These are phyloP conservation scores for Botrytis fragariae DNA, from an alignment of 2,329 filamentous ascomycete genomes.

Conservation along the genomic window DNA sequence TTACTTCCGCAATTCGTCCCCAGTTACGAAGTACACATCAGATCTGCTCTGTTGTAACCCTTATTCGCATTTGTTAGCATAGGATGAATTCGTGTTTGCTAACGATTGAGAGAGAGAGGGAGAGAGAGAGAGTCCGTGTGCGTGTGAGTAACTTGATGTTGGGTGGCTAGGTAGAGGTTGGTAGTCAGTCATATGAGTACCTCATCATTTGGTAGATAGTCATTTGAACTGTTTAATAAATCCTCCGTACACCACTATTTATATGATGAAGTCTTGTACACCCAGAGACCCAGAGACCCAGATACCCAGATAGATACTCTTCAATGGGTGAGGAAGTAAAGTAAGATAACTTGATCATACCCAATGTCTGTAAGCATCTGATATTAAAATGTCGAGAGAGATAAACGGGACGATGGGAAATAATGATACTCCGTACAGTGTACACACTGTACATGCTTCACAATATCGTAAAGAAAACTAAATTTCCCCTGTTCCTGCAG, in stretches of 20 bases:
- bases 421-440: no score
- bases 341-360: not conserved
- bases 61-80: no score
- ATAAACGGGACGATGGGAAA: not conserved
- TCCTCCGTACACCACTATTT: not conserved
- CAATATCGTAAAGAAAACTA: not conserved
- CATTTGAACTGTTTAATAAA: not conserved
- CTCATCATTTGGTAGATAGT: not conserved
- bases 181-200: not conserved
- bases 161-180: not conserved
- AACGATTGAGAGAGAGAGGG: not conserved
- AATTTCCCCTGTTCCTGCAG: slow-evolving; percentile 13
- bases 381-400: not conserved
- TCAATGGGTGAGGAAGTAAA: not conserved
- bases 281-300: no score
- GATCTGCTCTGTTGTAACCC: not conserved
- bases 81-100: not conserved
- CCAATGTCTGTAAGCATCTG: not conserved
- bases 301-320: not conserved
- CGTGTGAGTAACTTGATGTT: not conserved
- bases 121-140: not conserved
- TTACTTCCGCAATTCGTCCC: not conserved
- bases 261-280: not conserved
- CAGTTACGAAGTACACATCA: not conserved
- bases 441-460: no score